Conservation (phyloP, 2,329 filamentous ascomycete genomes). For the Phaeoacremonium minimum region DNA sequence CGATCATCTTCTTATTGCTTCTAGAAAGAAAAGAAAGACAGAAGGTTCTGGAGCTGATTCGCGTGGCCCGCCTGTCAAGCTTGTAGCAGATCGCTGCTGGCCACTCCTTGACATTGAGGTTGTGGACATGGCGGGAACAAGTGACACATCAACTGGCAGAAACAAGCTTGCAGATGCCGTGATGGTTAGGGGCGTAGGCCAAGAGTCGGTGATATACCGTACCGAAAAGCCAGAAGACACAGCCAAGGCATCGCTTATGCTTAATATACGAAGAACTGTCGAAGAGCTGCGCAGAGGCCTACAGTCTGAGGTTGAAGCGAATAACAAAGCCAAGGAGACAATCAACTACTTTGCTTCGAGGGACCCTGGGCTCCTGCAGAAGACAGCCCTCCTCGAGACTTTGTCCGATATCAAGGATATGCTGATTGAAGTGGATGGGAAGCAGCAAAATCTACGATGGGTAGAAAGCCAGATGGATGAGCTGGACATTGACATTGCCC, state of each 20-base stretch:
- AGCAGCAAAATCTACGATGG: slow-evolving; percentile 93
- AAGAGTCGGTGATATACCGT: slow-evolving; percentile 91
- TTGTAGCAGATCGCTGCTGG: slow-evolving; percentile 94
- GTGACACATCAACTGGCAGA: slow-evolving; percentile 48
- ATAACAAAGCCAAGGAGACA: slow-evolving; percentile 77
- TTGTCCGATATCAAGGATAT: slow-evolving; percentile 79
- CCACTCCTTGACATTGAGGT: slow-evolving; percentile 88
- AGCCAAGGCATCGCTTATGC: slow-evolving; percentile 76
- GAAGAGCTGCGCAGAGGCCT: slow-evolving; percentile 85
- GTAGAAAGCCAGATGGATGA: slow-evolving; percentile 94
- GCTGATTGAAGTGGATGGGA: slow-evolving; percentile 92
- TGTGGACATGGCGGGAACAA: slow-evolving; percentile 74
- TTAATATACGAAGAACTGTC: slow-evolving; percentile 87
- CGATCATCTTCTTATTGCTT: slow-evolving; percentile 88
- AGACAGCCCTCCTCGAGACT: slow-evolving; percentile 74
- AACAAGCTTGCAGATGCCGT: slow-evolving; percentile 79
- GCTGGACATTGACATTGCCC: slow-evolving; percentile 89
- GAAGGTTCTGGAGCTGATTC: slow-evolving; percentile 55
- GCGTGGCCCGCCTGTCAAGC: slow-evolving; percentile 61
- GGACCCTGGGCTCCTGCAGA: slow-evolving; percentile 72
- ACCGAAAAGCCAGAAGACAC: slow-evolving; percentile 76
- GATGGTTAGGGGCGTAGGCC: slow-evolving; percentile 79
- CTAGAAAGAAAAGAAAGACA: slow-evolving; percentile 84
- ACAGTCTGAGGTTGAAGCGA: slow-evolving; percentile 82
- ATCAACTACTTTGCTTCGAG: slow-evolving; percentile 82